phyloP scores from a whole-genome alignment of 371 early-diverging fungal genomes.

The Mortierella sp. region DNA sequence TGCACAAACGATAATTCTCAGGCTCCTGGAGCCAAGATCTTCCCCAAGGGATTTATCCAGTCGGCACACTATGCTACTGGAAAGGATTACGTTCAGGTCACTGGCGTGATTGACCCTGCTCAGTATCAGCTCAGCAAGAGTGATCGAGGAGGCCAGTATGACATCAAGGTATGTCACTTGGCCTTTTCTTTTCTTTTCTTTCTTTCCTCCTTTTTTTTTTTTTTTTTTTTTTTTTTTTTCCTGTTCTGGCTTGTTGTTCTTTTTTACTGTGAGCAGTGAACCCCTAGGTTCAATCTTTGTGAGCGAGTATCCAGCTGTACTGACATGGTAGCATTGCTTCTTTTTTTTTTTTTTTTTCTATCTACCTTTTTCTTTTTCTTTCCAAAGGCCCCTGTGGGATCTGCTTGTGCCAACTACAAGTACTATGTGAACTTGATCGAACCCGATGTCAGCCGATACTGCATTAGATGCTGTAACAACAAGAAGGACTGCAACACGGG shows the following conservation, averaged over 20 bases:
- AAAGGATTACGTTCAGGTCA: slow-evolving; percentile 53
- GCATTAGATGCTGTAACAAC: slow-evolving; percentile 65
- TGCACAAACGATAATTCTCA: slow-evolving; percentile 54
- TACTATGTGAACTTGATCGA: slow-evolving; percentile 58
- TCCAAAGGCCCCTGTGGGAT: slow-evolving; percentile 7
- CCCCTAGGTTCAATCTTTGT: no score
- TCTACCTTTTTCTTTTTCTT: background rate
- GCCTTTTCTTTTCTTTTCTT: background rate
- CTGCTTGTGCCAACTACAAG: slow-evolving; percentile 48
- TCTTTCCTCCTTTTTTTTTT: background rate
- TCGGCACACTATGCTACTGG: slow-evolving; percentile 52
- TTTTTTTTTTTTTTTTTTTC: slow-evolving; percentile 6
- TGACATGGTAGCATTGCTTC: slow-evolving; percentile 10
- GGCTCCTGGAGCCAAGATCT: slow-evolving; percentile 42
- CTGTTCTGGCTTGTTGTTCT: no score
- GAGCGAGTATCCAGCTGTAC: slow-evolving; percentile 16
- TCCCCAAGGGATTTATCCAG: slow-evolving; percentile 55
- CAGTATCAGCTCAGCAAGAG: slow-evolving; percentile 30
- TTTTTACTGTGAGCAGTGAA: no score
- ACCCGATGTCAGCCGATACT: slow-evolving; percentile 49
- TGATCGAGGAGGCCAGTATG: slow-evolving; percentile 60
- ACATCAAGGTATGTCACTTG: slow-evolving; percentile 31
- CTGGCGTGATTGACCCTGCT: slow-evolving; percentile 53
- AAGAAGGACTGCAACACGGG: slow-evolving; percentile 61
- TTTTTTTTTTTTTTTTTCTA: background rate